These are phyloP conservation scores for Babesia gibsoni DNA, from an alignment of 169 alveolate species.

Conservation along the genomic window DNA sequence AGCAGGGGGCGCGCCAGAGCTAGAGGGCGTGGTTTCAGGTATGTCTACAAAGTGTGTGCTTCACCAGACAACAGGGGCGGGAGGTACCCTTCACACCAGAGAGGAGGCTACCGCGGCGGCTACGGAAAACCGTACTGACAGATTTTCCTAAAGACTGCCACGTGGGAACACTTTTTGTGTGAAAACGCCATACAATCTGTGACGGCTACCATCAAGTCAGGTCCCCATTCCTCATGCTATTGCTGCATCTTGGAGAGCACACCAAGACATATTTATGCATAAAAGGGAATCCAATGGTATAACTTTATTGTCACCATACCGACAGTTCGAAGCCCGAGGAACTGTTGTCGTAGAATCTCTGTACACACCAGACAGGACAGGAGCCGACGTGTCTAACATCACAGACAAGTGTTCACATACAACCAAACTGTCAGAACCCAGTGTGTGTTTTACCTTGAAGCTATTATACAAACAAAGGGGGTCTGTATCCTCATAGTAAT, in stretches of 20 bases:
- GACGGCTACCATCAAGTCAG: background rate
- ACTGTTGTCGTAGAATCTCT: background rate
- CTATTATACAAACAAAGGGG: no score
- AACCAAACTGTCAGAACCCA: background rate
- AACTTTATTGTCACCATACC: no score
- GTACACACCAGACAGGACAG: slow-evolving; percentile 13
- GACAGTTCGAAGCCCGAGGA: no score
- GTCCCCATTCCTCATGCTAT: slow-evolving; percentile 20
- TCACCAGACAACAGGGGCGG: slow-evolving; percentile 37
- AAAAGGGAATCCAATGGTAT: no score
- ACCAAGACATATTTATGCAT: slow-evolving; percentile 4
- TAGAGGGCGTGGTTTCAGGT: slow-evolving; percentile 46
- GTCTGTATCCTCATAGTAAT: no score
- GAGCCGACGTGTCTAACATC: background rate
- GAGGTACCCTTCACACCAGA: slow-evolving; percentile 28
- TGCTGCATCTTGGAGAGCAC: background rate
- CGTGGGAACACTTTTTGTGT: background rate
- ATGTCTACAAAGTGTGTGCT: background rate
- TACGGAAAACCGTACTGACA: slow-evolving; percentile 55
- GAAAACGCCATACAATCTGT: slow-evolving; percentile 5
- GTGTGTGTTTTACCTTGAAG: background rate
- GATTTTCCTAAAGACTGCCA: background rate
- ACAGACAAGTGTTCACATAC: background rate
- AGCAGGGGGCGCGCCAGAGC: slow-evolving; percentile 37
- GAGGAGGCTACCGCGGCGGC: slow-evolving; percentile 59